Base-by-base conservation (phyloP, 805 yeast species). In the Teunomyces kruisii region DNA sequence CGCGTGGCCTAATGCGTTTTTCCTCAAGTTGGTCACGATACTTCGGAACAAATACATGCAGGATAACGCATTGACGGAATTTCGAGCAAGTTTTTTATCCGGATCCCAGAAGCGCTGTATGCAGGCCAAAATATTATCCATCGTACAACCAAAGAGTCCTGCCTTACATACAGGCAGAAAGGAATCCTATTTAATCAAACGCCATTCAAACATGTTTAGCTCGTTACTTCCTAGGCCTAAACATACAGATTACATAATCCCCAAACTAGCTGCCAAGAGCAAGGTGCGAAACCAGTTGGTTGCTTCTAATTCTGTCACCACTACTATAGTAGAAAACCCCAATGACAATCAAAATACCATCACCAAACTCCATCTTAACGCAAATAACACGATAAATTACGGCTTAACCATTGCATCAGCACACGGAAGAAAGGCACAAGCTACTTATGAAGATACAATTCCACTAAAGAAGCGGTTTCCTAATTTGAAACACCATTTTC, bases 401-500 rank as follows among this genome's bases (percentile, higher is more conserved):
- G 55, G 54, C 30, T 35, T 49, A 13, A 62, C 70, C 1, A 58
- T 63, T 8, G 60, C 65, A 2, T 40, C 52, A 3, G 48, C 55
- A 15, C 41, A 32, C 13, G 36, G 49, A 1, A 26, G 72, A 26
- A 54, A 55, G 9, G 67, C 68, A 12, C 83, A 79, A 48, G 57
- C 81, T 0, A 64, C 78, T 0, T 78, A 79, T 43, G 72, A 75
- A 29, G 86, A 80, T 43, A 75, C 86, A 26, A 74, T 83, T 19
- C 90, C 91, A 0, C 63, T 84, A 40, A 74, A 86, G 48, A 51
- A 50, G 37, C 49, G 60, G 42, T 70, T 51, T 41, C 75, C 75
- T 9, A 58, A 66, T 42, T 57, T 72, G 43, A 65, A 61, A 28
- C 76, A 70, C 46, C 59, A 59, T 39, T 71, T 72, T 41, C 77